Base-by-base conservation (phyloP, 768 basidiomycete species). In the Paxillus involutus region DNA sequence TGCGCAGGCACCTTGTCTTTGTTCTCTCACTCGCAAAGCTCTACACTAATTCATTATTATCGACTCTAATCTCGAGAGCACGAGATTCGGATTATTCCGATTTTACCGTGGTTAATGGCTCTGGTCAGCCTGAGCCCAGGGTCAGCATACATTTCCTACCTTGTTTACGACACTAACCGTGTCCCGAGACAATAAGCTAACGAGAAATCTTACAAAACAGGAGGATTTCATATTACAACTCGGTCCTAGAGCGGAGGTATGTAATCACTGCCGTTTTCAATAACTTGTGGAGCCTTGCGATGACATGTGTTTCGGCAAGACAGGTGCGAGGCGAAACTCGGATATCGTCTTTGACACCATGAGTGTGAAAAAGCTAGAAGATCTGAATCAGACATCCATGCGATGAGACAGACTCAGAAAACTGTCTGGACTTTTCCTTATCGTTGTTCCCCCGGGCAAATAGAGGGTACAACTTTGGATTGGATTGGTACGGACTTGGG, bases 1-100 rank as follows among this genome's bases (percentile, higher is more conserved):
- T 42, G 29, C 32, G 35, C 26, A 67, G 66, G 47, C 68, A 68
- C 52, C 61, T 71, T 6, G 42, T 62, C 29, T 73, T 72, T 44
- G 68, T 65, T n/a, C 60, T 70, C 39, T 53, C 70, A 24, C 55
- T 72, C 16, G 61, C 71, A 36, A 73, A 72, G 49, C 57, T 73
- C 29, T 73, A 72, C 52, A 71, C 71, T 0, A 72, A 73, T 51
- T 72, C 71, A 5, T 46, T 72, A 21, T 48, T 72, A 40, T 73
- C 72, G 19, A 72, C 68, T 6, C 42, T 72, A 42, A 68, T 72
- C 57, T 53, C 71, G 16, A 66, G 70, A 52, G 39, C 58, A 32
- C 65, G 64, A 39, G 63, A 51, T 46, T 9, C 52, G 26, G 37
- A 19, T 29, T 44, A 64, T 19, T 17, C 44, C 2, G 65, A 65